phyloP scores from a whole-genome alignment of 768 basidiomycete species.

The Chalciporus piperatus region DNA sequence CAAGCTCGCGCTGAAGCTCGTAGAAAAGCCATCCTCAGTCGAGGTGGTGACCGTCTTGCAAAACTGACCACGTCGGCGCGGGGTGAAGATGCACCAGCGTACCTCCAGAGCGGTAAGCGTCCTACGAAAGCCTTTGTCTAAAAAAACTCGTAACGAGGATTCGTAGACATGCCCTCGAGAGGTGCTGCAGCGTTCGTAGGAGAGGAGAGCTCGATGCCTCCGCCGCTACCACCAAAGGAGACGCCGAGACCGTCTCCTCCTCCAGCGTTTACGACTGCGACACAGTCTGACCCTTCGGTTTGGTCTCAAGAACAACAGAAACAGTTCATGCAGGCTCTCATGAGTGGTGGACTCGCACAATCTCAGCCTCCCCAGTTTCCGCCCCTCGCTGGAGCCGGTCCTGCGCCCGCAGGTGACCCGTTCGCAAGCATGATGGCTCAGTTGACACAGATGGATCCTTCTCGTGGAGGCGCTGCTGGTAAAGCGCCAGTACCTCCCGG shows the following conservation, averaged over 20 bases:
- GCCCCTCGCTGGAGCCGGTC: constrained; percentile 17
- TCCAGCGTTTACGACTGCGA: constrained; percentile 19
- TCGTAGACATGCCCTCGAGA: constrained; percentile 12
- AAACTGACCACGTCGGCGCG: constrained; percentile 76
- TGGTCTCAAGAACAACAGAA: constrained; percentile 71
- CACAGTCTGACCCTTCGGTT: constrained; percentile 49
- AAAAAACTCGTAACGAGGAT: not conserved
- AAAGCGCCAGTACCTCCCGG: constrained; percentile 26
- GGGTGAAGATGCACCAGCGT: constrained; percentile 61
- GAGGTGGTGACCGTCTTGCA: constrained; percentile 71
- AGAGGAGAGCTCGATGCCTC: constrained; percentile 33
- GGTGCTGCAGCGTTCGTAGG: constrained; percentile 34
- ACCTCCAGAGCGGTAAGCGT: constrained; percentile 45
- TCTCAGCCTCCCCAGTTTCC: constrained; percentile 5
- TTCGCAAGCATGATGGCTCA: constrained; percentile 44
- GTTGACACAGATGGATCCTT: constrained; percentile 23
- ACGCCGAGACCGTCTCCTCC: constrained; percentile 24
- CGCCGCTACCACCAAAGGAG: constrained; percentile 20
- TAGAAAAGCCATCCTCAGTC: constrained; percentile 68
- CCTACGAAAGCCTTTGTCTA: not conserved
- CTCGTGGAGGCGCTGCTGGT: constrained; percentile 21
- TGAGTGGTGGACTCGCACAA: constrained; percentile 33
- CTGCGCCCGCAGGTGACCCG: constrained; percentile 37
- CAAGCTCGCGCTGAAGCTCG: constrained; percentile 76
- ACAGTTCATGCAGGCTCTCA: constrained; percentile 65